Evolutionary conservation across 805 yeast species (phyloP).

Genomic region (Sungouiella thailandica): DNA sequence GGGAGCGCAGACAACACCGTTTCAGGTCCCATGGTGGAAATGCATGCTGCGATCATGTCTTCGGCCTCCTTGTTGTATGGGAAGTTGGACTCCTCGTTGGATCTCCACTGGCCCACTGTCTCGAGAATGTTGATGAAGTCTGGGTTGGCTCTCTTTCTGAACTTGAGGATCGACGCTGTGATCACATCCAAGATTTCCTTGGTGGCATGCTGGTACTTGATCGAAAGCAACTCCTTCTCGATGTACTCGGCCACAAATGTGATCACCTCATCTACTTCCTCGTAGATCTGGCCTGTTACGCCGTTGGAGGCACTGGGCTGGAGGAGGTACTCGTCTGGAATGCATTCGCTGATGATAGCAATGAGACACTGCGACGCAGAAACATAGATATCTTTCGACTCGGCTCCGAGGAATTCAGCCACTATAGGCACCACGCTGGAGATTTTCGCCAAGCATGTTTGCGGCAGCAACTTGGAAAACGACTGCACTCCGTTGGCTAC

Average conservation of each 20-base stretch:
- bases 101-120: constrained; percentile 81
- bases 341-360: constrained; percentile 64
- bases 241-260: constrained; percentile 46
- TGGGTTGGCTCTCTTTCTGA: constrained; percentile 65
- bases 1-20: constrained; percentile 72
- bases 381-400: constrained; percentile 54
- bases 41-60: constrained; percentile 70
- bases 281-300: constrained; percentile 47
- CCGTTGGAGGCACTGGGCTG: constrained; percentile 39
- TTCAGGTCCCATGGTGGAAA: constrained; percentile 82
- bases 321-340: constrained; percentile 57
- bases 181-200: constrained; percentile 68
- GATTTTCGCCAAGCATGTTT: constrained; percentile 48
- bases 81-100: constrained; percentile 65
- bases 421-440: constrained; percentile 48
- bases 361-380: constrained; percentile 86
- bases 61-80: constrained; percentile 74
- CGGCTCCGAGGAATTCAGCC: constrained; percentile 63
- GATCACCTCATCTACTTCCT: constrained; percentile 51
- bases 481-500: constrained; percentile 70
- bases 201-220: constrained; percentile 73
- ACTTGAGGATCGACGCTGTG: constrained; percentile 54
- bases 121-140: constrained; percentile 62
- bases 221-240: constrained; percentile 57
- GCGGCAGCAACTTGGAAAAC: constrained; percentile 30